phyloP scores from a whole-genome alignment of 2,329 filamentous ascomycete genomes.

The Diaporthe aspalathi region DNA sequence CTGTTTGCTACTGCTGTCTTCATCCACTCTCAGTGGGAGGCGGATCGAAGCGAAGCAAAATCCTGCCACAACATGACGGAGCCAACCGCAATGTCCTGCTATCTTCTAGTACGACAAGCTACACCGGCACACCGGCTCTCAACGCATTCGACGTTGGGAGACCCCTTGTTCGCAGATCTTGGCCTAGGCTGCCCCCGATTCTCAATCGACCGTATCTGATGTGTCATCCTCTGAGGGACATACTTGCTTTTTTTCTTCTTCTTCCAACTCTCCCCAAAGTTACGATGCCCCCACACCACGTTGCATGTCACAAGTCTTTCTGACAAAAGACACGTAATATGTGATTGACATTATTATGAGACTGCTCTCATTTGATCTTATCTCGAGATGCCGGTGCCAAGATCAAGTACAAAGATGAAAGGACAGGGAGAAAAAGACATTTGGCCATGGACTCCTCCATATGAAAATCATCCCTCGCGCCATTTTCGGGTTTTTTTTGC shows the following conservation, averaged over 20 bases:
- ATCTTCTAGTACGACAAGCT: background rate
- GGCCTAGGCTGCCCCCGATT: conserved; percentile 12
- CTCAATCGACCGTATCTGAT: background rate
- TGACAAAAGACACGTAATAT: conserved; percentile 26
- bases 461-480: conserved; percentile 1
- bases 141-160: conserved; percentile 9
- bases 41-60: background rate
- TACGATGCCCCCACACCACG: background rate
- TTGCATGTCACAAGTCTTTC: background rate
- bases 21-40: background rate
- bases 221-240: background rate
- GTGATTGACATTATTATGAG: conserved; percentile 30
- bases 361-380: conserved; percentile 27
- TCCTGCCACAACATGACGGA: background rate
- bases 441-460: conserved; percentile 1
- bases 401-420: conserved; percentile 1
- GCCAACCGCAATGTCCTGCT: conserved; percentile 13
- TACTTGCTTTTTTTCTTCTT: conserved; percentile 26
- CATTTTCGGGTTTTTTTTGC: background rate
- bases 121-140: conserved; percentile 13
- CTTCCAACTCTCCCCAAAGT: too few relatives aligned
- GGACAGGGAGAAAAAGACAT: background rate
- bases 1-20: background rate
- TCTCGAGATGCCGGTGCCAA: conserved; percentile 26
- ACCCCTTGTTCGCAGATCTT: conserved; percentile 18